Evolutionary conservation across 2,329 filamentous ascomycete genomes (phyloP), one percentile per base, ranked within the genome.

Genomic region (Gliomastix tumulicola): DNA sequence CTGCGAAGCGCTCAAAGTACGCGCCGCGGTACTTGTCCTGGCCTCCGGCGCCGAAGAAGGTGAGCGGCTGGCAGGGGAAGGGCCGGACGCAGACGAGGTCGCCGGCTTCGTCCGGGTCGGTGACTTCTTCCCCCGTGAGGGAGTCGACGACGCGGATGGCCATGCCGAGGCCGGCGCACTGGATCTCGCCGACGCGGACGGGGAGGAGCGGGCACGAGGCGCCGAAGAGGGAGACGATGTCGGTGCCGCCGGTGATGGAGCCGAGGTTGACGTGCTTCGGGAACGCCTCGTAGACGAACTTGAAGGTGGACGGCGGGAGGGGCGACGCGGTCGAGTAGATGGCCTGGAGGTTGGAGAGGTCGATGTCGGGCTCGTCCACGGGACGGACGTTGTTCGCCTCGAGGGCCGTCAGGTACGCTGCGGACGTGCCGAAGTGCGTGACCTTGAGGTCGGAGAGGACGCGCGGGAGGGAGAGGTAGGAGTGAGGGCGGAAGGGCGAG

Each of bases 271-370:
- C 70, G n/a, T 74, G 67, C 0, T 74, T 53, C 3, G 88, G 88
- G 53, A 97, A 94, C 2, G 84, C 83, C 19, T 74, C 65, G 63
- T 97, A 96, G 36, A 96, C 80, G 53, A 94, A 97, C 39, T 77
- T 71, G 60, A 96, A 97, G 2, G 92, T 97, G 2, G 88, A 94
- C 0, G 92, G 90, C 1, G 90, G 88, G 2, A 98, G 68, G 4
- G 90, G 89, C 2, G 88, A 94, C 21, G 89, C 92, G 2, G 90
- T 97, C 16, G 87, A 94, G 66, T 96, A 97, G 41, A 98, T 88
- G 5, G 88, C 88, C 55, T 83, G 76, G 12, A 98, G 68, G 3
- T 69, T 68, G 1, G 71, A 70, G 18, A 90, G 71, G 41, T 79
- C 69, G 11, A 79, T 60, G 20, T 63, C 61, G 1, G 64, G 51